Conservation (phyloP, 2,329 filamentous ascomycete genomes). For the Exophiala bonariae region DNA sequence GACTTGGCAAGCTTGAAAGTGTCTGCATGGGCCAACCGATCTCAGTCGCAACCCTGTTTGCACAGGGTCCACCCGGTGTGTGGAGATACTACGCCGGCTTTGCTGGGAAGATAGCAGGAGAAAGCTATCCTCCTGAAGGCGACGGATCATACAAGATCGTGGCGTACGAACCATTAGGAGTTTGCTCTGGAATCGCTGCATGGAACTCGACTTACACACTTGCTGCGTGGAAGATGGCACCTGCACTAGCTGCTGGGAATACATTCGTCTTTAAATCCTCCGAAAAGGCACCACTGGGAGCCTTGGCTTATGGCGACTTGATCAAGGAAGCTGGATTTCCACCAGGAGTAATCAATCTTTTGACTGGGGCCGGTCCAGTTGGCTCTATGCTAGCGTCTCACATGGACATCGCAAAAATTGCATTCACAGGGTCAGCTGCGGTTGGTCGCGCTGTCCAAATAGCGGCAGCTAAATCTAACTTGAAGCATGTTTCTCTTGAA, state of each 20-base stretch:
- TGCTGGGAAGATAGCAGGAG: slow-evolving; percentile 76
- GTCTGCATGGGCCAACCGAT: slow-evolving; percentile 82
- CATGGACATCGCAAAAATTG: slow-evolving; percentile 44
- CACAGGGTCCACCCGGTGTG: slow-evolving; percentile 13
- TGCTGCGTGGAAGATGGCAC: slow-evolving; percentile 67
- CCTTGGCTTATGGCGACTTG: slow-evolving; percentile 62
- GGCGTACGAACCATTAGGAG: slow-evolving; percentile 50
- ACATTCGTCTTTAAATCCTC: slow-evolving; percentile 59
- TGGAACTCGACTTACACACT: slow-evolving; percentile 78
- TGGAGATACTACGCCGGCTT: slow-evolving; percentile 74
- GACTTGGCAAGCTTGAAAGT: slow-evolving; percentile 66
- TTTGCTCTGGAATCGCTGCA: slow-evolving; percentile 74
- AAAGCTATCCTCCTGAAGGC: slow-evolving; percentile 48
- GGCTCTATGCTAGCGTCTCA: slow-evolving; percentile 38
- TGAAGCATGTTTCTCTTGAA: slow-evolving; percentile 63
- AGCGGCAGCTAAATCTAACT: slow-evolving; percentile 39
- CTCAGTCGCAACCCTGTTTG: slow-evolving; percentile 47
- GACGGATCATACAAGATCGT: slow-evolving; percentile 30
- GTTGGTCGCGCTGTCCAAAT: slow-evolving; percentile 41
- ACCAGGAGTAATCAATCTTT: slow-evolving; percentile 60
- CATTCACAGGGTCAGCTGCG: slow-evolving; percentile 40
- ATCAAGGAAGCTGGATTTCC: slow-evolving; percentile 75
- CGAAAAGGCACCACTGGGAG: slow-evolving; percentile 58
- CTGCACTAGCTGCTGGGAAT: slow-evolving; percentile 57
- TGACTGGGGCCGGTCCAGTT: slow-evolving; percentile 31